Conservation (phyloP, 2,329 filamentous ascomycete species). For the Fusarium nematophilum region DNA sequence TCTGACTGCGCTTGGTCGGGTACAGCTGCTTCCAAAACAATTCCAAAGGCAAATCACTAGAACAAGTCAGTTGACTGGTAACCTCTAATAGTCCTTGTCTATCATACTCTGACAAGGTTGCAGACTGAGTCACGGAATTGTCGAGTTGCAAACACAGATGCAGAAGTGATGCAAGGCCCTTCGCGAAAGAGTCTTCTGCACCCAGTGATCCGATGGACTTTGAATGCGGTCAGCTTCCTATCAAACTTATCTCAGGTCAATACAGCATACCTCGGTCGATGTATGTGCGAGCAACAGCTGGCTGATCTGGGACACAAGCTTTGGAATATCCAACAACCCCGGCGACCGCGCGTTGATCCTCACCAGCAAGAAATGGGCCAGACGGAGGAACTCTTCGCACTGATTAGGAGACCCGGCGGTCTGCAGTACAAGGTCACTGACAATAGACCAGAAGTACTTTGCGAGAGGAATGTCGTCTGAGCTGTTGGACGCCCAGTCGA, state of each 20-base stretch:
- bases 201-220: conserved; percentile 45
- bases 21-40: conserved; percentile 76
- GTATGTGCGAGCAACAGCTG: conserved; percentile 53
- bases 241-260: neutral
- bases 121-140: conserved; percentile 37
- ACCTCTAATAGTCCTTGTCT: neutral
- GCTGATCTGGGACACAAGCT: conserved; percentile 46
- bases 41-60: conserved; percentile 47
- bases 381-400: conserved; percentile 59
- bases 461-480: conserved; percentile 26
- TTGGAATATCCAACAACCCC: conserved; percentile 46
- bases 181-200: conserved; percentile 44
- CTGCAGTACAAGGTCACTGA: conserved; percentile 49
- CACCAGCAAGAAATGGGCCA: conserved; percentile 55
- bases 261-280: conserved; percentile 52
- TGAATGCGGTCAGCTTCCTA: conserved; percentile 6
- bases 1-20: conserved; percentile 58
- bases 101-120: conserved; percentile 43
- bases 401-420: conserved; percentile 47
- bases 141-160: conserved; percentile 48
- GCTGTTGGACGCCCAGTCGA: neutral
- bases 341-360: conserved; percentile 43
- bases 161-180: conserved; percentile 46
- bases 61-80: conserved; percentile 10
- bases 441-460: conserved; percentile 47